Conservation (phyloP, 2,329 filamentous ascomycete species). For the Zasmidium angulare region DNA sequence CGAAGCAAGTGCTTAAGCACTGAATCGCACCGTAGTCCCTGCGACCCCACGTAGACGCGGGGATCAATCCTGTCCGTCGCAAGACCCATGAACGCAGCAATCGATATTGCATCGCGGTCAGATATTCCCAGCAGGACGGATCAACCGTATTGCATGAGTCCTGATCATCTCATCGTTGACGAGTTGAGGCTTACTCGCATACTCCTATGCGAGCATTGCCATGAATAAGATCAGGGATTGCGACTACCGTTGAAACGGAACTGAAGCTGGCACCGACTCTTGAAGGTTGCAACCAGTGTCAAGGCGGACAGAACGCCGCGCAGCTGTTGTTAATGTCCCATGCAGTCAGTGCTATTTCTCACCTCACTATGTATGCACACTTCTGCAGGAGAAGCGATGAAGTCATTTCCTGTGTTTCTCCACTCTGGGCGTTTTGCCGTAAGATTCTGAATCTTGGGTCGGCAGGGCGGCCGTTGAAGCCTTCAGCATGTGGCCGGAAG, state of each 20-base stretch:
- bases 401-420: too few species aligned
- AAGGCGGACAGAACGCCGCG: background rate
- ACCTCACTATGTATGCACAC: background rate
- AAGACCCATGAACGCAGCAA: background rate
- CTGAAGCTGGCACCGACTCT: background rate
- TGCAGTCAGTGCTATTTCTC: background rate
- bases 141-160: background rate
- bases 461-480: background rate
- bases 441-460: background rate
- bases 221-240: background rate
- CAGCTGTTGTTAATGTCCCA: background rate
- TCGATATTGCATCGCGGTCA: background rate
- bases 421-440: background rate
- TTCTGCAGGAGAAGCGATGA: constrained; percentile 1
- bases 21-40: background rate
- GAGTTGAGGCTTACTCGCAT: background rate
- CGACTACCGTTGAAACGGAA: background rate
- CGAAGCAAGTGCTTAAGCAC: too few species aligned
- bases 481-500: background rate
- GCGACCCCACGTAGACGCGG: background rate
- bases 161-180: background rate
- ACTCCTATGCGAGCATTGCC: background rate
- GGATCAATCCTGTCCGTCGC: background rate
- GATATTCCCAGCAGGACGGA: background rate
- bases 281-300: background rate